Evolutionary conservation across 768 basidiomycete genomes (phyloP).

Genomic region (Leucosporidium scottii): DNA sequence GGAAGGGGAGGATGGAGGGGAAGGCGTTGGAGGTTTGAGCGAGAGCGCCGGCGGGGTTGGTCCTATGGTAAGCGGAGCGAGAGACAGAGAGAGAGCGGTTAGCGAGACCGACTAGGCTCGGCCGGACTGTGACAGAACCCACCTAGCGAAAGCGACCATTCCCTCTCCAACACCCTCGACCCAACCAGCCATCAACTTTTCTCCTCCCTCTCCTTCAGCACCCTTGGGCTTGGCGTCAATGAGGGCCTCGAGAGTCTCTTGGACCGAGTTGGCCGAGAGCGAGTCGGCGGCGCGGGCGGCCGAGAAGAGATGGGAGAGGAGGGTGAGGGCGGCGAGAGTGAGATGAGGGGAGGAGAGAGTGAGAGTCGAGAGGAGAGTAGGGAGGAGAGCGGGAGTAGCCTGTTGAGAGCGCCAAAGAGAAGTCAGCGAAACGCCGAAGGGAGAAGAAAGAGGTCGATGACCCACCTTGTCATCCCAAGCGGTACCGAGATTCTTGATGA

Average conservation of each 20-base stretch:
- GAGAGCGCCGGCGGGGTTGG: conserved; percentile 12
- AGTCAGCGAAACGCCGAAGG: neutral
- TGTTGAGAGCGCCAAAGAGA: conserved; percentile 40
- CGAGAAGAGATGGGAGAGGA: conserved; percentile 71
- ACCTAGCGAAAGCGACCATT: conserved; percentile 56
- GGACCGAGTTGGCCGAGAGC: conserved; percentile 42
- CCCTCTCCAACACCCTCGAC: conserved; percentile 64
- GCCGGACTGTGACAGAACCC: too few relatives aligned
- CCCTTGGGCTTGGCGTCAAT: conserved; percentile 48
- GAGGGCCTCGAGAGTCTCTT: conserved; percentile 57
- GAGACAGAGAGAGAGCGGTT: too few relatives aligned
- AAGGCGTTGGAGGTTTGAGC: conserved; percentile 11
- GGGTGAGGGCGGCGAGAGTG: conserved; percentile 75
- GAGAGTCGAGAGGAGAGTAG: conserved; percentile 69
- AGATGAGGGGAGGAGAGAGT: conserved; percentile 82
- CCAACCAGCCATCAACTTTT: conserved; percentile 67
- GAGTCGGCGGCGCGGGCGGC: conserved; percentile 37
- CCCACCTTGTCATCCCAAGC: conserved; percentile 57
- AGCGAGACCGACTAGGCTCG: too few relatives aligned
- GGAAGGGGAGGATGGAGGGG: conserved; percentile 18
- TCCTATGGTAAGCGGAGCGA: neutral
- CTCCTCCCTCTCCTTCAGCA: conserved; percentile 50
- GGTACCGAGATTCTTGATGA: conserved; percentile 48
- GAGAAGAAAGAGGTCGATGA: conserved; percentile 15
- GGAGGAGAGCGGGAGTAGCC: conserved; percentile 65